Percentiles rank a stretch among this genome's conserved stretches.
These are phyloP conservation scores for Colletotrichum siamense DNA, from an alignment of 2,329 filamentous ascomycete genomes.

Conservation along the genomic window DNA sequence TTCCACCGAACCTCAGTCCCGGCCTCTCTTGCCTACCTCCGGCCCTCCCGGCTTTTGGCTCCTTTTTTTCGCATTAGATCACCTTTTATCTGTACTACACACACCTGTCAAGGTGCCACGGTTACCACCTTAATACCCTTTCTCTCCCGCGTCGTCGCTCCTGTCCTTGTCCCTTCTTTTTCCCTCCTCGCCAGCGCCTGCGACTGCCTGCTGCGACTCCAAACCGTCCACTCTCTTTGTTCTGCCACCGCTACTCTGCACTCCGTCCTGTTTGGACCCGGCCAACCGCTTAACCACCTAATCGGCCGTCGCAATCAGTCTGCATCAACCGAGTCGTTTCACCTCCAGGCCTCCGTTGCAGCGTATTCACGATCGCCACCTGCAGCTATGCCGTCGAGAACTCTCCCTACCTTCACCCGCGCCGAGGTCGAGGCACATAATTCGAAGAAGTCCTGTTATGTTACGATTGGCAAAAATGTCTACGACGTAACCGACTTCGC, in stretches of 20 bases:
- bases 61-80: constrained; percentile 10
- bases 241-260: neutral
- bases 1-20: constrained; percentile 13
- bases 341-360: constrained; percentile 18
- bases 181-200: constrained; percentile 1
- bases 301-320: neutral
- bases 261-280: constrained; percentile 2
- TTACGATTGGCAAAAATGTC: constrained; percentile 87
- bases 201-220: constrained; percentile 3
- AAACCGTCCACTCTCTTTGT: constrained; percentile 17
- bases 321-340: neutral
- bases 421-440: constrained; percentile 85
- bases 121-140: constrained; percentile 7
- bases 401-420: constrained; percentile 81
- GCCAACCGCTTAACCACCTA: neutral
- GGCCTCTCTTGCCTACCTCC: constrained; percentile 1
- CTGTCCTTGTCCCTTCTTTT: neutral
- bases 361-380: neutral
- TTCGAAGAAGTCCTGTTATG: constrained; percentile 84
- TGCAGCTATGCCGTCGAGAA: constrained; percentile 74
- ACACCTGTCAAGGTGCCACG: neutral
- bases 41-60: constrained; percentile 21
- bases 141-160: neutral
- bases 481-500: constrained; percentile 95
- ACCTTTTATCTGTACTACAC: neutral